Conservation (phyloP, 139 green algal species). For the Tetraselmis striata region DNA sequence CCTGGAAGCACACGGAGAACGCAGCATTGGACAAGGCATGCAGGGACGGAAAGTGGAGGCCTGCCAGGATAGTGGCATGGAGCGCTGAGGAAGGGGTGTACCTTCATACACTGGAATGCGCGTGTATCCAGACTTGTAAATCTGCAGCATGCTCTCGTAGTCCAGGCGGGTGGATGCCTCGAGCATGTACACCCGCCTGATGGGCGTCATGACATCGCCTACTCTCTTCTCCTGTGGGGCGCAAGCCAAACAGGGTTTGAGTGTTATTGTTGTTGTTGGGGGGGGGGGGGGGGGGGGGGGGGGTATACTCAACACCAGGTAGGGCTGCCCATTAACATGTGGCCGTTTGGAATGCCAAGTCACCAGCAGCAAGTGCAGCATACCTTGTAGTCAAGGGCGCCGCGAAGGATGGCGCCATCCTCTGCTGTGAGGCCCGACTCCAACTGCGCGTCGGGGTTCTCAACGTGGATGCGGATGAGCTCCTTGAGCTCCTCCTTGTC, state of each 20-base stretch:
- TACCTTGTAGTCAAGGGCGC: constrained; percentile 29
- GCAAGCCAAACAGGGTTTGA: no score
- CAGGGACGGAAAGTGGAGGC: no score
- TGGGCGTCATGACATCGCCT: constrained; percentile 38
- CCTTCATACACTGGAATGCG: neutral
- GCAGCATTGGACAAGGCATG: no score
- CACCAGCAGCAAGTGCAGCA: no score
- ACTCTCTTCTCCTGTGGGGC: constrained; percentile 29
- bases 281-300: neutral
- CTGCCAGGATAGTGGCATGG: no score
- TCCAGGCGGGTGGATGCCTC: constrained; percentile 30
- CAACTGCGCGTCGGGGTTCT: constrained; percentile 33
- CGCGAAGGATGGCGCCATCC: constrained; percentile 30
- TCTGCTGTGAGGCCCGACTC: constrained; percentile 26
- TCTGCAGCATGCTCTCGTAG: constrained; percentile 48
- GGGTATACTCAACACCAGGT: neutral
- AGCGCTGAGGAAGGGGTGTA: no score
- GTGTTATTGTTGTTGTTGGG: no score
- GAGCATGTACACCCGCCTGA: constrained; percentile 53
- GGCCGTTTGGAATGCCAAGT: neutral
- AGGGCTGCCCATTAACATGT: neutral
- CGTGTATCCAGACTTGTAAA: constrained; percentile 53
- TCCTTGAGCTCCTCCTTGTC: constrained; percentile 45
- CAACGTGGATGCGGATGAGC: constrained; percentile 51
- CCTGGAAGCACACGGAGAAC: no score